Conservation (phyloP, 306 rosid genomes). For the Quercus ilex region DNA sequence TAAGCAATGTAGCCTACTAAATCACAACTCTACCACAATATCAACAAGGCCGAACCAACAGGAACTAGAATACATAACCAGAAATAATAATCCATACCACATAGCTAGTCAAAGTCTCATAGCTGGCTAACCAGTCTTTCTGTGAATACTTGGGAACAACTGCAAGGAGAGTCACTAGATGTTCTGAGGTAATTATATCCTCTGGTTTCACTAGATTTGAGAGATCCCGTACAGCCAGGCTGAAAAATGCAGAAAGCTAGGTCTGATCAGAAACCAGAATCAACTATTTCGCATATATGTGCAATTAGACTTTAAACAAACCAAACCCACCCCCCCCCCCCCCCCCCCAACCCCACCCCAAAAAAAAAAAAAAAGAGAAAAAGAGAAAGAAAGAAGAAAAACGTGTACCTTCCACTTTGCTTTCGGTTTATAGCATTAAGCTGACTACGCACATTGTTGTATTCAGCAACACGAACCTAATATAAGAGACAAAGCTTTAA, state of each 20-base stretch:
- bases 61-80: constrained; percentile 12
- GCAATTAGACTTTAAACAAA: background rate
- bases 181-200: constrained; percentile 77
- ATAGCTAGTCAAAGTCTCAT: constrained; percentile 80
- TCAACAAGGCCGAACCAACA: background rate
- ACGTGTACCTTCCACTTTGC: constrained; percentile 82
- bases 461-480: constrained; percentile 88
- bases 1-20: constrained; percentile 1
- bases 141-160: constrained; percentile 86
- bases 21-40: constrained; percentile 10
- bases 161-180: constrained; percentile 85
- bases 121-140: constrained; percentile 95
- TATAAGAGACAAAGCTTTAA: constrained; percentile 27
- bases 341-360: too few species aligned
- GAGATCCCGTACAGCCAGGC: constrained; percentile 93
- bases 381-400: background rate
- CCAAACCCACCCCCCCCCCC: too few species aligned
- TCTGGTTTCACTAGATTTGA: constrained; percentile 86
- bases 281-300: background rate
- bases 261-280: constrained; percentile 11
- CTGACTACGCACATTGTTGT: constrained; percentile 80
- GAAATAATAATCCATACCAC: constrained; percentile 45
- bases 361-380: too few species aligned
- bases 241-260: constrained; percentile 32
- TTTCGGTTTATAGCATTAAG: constrained; percentile 88